Base-by-base conservation (phyloP, 208 protist genomes). In the Leptomonas pyrrhocoris region DNA sequence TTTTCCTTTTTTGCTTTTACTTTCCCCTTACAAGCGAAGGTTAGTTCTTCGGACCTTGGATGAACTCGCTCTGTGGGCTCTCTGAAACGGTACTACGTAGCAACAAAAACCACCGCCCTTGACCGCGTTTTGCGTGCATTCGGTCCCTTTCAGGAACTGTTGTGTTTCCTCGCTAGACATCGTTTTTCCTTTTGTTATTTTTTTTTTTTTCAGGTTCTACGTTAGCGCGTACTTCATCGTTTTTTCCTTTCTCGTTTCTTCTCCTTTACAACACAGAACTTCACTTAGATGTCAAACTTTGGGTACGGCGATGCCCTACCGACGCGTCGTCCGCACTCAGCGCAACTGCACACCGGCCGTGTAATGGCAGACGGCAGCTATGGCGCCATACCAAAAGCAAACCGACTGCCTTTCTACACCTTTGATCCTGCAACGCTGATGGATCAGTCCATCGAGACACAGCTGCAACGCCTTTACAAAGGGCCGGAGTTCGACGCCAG, bases 381-480 rank as follows among this genome's bases (percentile, higher is more conserved):
- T 13, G 8, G 30, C 25, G 40, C 40, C 8, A 4, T 2, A n/a
- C 5, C 25, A 30, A 45, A 36, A 18, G 13, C 1, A 19, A 49
- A 61, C 18, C 27, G 48, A 5, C 27, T 60, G 0, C 36, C 71
- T 30, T 27, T 21, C 48, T 76, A 65, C 38, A 42, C 55, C 55
- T 69, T 65, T 25, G 62, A 65, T 36, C 62, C 71, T 4, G 62
- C 27, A 12, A 59, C 51, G 13, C 42, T 66, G 25, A 42, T 76
- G 45, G 30, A 38, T 8, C 25, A 68, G 36, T 73, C 66, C 23
- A 63, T 67, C 21, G 30, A 64, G 51, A 13, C 51, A 18, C 54
- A 77, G 45, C 48, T 74, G 23, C 40, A 73, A 6, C 50, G 51
- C 43, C 45, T 69, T 30, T 63, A 57, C 50, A 38, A 60, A 7